Evolutionary conservation across 768 basidiomycete species (phyloP).

Genomic region (Macrocybe gigantea): DNA sequence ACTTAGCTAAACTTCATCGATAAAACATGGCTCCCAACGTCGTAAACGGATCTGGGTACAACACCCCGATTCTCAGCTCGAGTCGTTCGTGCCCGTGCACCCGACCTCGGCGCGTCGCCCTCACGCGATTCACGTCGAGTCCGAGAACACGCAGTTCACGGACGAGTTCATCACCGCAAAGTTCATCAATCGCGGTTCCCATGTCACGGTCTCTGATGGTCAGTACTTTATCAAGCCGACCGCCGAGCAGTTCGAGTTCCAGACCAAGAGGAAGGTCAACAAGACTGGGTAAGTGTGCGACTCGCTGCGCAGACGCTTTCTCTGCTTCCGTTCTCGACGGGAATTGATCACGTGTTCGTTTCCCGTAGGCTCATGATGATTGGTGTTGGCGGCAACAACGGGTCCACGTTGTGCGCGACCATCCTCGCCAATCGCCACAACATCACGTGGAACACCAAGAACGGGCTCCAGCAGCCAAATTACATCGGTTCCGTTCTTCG

Average conservation of each 20-base stretch:
- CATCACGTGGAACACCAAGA: slow-evolving; percentile 93
- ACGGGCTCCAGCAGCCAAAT: slow-evolving; percentile 89
- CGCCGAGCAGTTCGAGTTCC: slow-evolving; percentile 81
- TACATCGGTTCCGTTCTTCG: slow-evolving; percentile 96
- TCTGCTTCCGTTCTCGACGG: slow-evolving; percentile 1
- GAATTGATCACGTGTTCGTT: slow-evolving; percentile 9
- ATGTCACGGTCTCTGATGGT: slow-evolving; percentile 64
- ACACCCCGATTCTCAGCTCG: slow-evolving; percentile 65
- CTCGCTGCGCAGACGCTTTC: neutral
- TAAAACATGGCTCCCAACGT: slow-evolving; percentile 43
- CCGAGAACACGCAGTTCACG: slow-evolving; percentile 75
- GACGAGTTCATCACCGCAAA: slow-evolving; percentile 80
- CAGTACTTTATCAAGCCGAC: slow-evolving; percentile 78
- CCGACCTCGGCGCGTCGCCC: slow-evolving; percentile 81
- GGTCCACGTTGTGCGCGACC: slow-evolving; percentile 88
- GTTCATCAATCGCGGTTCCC: slow-evolving; percentile 75
- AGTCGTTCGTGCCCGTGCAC: slow-evolving; percentile 67
- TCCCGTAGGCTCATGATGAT: slow-evolving; percentile 85
- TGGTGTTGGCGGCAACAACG: slow-evolving; percentile 97
- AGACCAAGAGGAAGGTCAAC: slow-evolving; percentile 77
- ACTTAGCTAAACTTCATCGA: slow-evolving; percentile 17
- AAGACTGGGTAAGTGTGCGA: slow-evolving; percentile 78
- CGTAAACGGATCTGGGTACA: slow-evolving; percentile 51
- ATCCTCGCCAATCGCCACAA: slow-evolving; percentile 94
- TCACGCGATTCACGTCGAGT: slow-evolving; percentile 72